These are phyloP conservation scores for Rusavskia elegans DNA, from an alignment of 495 filamentous ascomycete genomes.

Conservation along the genomic window DNA sequence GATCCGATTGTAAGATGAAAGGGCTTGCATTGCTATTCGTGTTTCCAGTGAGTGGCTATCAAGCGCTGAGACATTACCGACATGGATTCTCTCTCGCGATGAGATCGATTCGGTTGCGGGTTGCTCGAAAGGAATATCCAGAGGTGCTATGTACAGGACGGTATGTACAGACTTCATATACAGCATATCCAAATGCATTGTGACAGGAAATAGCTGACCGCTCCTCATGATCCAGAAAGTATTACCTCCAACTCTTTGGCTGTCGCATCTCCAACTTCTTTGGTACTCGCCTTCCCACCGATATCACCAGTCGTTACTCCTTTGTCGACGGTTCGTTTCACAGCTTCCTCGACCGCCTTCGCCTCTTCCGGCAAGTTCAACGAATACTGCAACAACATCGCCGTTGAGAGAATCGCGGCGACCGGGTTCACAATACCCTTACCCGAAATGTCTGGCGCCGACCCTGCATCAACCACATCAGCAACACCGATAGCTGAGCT, in stretches of 20 bases:
- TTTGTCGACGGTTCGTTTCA: slow-evolving; percentile 57
- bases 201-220: not conserved
- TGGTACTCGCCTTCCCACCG: slow-evolving; percentile 52
- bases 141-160: not conserved
- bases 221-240: slow-evolving; percentile 14
- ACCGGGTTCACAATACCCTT: slow-evolving; percentile 73
- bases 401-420: slow-evolving; percentile 44
- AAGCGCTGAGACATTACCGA: not conserved
- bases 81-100: not conserved
- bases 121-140: no score
- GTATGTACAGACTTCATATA: not conserved
- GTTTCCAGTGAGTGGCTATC: not conserved
- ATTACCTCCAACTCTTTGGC: slow-evolving; percentile 48
- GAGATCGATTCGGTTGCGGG: no score
- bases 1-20: slow-evolving; percentile 37
- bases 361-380: slow-evolving; percentile 61
- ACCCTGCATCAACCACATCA: slow-evolving; percentile 22
- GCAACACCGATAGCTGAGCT: not conserved
- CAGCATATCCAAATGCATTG: not conserved
- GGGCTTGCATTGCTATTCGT: not conserved
- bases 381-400: slow-evolving; percentile 87
- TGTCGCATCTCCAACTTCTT: slow-evolving; percentile 72
- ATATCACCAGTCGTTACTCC: slow-evolving; percentile 67
- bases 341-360: slow-evolving; percentile 60
- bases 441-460: slow-evolving; percentile 64